Conservation (phyloP, 2,329 filamentous ascomycete genomes). For the Corniculantispora saksenae region DNA sequence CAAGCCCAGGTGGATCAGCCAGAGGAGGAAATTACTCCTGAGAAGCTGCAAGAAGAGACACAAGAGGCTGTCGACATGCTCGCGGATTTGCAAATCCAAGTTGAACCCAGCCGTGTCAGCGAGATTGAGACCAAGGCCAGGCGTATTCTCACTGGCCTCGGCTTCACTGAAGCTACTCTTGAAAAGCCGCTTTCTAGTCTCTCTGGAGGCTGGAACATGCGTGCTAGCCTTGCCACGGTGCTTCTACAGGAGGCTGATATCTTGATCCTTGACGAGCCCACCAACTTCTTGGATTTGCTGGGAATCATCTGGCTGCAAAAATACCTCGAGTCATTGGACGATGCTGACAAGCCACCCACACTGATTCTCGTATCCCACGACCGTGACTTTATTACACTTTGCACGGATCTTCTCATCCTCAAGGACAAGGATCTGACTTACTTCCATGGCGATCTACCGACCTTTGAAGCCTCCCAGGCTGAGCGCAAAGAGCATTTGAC, state of each 20-base stretch:
- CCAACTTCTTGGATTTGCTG: slow-evolving; percentile 80
- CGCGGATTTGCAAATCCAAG: slow-evolving; percentile 64
- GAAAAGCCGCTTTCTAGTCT: slow-evolving; percentile 62
- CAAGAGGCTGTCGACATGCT: slow-evolving; percentile 70
- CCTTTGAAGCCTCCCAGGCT: slow-evolving; percentile 68
- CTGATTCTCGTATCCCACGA: slow-evolving; percentile 83
- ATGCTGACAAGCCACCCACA: slow-evolving; percentile 58
- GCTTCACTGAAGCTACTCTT: slow-evolving; percentile 66
- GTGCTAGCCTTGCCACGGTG: slow-evolving; percentile 63
- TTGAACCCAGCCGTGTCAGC: slow-evolving; percentile 65
- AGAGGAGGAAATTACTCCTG: slow-evolving; percentile 56
- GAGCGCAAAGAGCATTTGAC: slow-evolving; percentile 68
- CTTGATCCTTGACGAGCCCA: slow-evolving; percentile 82
- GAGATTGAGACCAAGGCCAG: slow-evolving; percentile 67
- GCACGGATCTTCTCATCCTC: slow-evolving; percentile 76
- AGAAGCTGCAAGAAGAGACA: slow-evolving; percentile 63
- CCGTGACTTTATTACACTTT: slow-evolving; percentile 74
- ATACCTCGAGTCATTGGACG: slow-evolving; percentile 62
- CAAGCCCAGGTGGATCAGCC: slow-evolving; percentile 51
- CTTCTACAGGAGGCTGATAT: slow-evolving; percentile 75
- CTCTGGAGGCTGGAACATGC: slow-evolving; percentile 78
- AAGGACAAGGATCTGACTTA: slow-evolving; percentile 70
- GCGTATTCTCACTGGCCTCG: slow-evolving; percentile 67
- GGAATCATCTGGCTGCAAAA: slow-evolving; percentile 84
- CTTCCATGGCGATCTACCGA: slow-evolving; percentile 73